Conservation (phyloP, 257 asterid species). For the Solanum habrochaites region DNA sequence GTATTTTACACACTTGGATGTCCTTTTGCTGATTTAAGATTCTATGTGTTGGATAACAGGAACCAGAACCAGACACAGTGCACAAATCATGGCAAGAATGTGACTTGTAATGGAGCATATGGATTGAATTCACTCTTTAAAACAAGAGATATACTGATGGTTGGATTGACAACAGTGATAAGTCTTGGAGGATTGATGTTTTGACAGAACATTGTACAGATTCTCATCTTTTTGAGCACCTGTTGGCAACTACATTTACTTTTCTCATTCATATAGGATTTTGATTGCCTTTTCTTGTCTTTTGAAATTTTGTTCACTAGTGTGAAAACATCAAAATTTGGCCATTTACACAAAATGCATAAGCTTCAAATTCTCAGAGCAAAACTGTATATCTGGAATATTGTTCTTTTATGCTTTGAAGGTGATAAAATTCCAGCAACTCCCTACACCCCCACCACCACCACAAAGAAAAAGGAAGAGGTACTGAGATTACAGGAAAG, state of each 20-base stretch:
- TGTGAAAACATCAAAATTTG: background rate
- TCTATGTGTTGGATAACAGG: slow-evolving; percentile 13
- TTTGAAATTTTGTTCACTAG: background rate
- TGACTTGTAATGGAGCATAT: slow-evolving; percentile 29
- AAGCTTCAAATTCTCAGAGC: background rate
- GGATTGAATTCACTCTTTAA: slow-evolving; percentile 5
- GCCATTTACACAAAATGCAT: background rate
- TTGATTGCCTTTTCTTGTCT: background rate
- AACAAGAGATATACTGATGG: slow-evolving; percentile 16
- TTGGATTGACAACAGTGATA: slow-evolving; percentile 14
- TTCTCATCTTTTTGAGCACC: background rate
- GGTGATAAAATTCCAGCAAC: background rate
- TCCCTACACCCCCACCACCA: background rate
- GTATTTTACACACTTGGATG: background rate
- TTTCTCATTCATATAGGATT: background rate
- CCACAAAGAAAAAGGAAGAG: background rate
- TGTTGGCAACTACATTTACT: background rate
- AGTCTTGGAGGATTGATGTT: slow-evolving; percentile 1
- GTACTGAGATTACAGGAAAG: background rate
- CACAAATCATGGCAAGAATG: slow-evolving; percentile 32
- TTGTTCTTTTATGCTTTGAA: background rate
- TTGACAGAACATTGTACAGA: background rate
- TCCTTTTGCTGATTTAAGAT: background rate
- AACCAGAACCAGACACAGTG: slow-evolving; percentile 51
- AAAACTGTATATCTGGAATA: background rate